phyloP scores from a whole-genome alignment of 2,329 filamentous ascomycete species.

The Colletotrichum sp. region DNA sequence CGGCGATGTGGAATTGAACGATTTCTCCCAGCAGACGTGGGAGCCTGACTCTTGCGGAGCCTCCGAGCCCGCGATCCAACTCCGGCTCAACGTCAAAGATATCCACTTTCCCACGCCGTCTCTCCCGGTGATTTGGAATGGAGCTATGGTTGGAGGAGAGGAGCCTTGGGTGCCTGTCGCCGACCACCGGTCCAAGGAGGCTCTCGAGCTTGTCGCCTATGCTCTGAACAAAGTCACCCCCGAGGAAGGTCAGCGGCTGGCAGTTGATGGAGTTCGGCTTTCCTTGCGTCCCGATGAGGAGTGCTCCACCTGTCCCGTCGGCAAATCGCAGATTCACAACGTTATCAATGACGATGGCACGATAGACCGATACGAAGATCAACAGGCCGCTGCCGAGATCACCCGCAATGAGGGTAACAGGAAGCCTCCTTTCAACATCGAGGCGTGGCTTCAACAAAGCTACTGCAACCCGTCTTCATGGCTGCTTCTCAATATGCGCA shows the following conservation, averaged over 20 bases:
- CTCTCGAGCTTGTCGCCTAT: not conserved
- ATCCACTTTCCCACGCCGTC: not conserved
- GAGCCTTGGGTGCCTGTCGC: not conserved
- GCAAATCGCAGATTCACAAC: not conserved
- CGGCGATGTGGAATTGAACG: not conserved
- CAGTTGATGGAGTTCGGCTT: not conserved
- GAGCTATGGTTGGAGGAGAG: not conserved
- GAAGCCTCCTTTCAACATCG: not conserved
- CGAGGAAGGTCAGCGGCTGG: not conserved
- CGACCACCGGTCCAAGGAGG: not conserved
- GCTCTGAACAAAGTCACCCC: slow-evolving; percentile 7
- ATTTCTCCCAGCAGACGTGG: not conserved
- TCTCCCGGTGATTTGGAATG: not conserved
- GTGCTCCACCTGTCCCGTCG: not conserved
- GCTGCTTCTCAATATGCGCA: not conserved
- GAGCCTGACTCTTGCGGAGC: not conserved
- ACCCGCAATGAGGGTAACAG: not conserved
- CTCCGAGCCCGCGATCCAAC: not conserved
- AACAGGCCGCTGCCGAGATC: not conserved
- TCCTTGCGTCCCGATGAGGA: not conserved
- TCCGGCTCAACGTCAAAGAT: not conserved
- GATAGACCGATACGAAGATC: not conserved
- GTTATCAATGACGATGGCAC: slow-evolving; percentile 1
- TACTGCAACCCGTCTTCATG: too few relatives aligned
- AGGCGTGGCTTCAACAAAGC: not conserved